These are phyloP conservation scores for Psilocybe tampanensis DNA, from an alignment of 768 basidiomycete genomes.

Conservation along the genomic window DNA sequence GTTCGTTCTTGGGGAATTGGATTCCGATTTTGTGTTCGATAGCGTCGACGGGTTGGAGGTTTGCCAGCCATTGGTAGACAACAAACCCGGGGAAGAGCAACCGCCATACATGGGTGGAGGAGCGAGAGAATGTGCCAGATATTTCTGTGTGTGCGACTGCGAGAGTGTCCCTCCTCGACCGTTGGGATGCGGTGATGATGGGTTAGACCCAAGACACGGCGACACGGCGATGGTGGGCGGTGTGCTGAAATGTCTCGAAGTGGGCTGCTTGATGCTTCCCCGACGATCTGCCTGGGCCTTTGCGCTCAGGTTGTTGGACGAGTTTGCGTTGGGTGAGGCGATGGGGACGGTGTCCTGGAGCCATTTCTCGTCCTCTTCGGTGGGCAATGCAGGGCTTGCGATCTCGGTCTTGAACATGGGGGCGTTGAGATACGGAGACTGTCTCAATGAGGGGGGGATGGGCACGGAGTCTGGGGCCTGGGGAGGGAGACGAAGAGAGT, in stretches of 20 bases:
- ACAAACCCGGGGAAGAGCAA: background rate
- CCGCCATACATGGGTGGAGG: constrained; percentile 20
- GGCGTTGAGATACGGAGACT: constrained; percentile 56
- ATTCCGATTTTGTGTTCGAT: constrained; percentile 19
- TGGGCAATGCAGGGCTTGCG: constrained; percentile 38
- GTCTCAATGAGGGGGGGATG: constrained; percentile 58
- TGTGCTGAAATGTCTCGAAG: constrained; percentile 2
- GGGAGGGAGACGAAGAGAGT: constrained; percentile 38
- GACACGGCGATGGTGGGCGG: background rate
- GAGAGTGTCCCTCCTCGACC: background rate
- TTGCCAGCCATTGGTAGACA: background rate
- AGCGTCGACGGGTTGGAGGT: constrained; percentile 10
- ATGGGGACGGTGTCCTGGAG: constrained; percentile 64
- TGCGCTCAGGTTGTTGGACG: constrained; percentile 1
- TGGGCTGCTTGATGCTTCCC: constrained; percentile 13
- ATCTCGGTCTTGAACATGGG: constrained; percentile 48
- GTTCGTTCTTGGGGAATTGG: constrained; percentile 8
- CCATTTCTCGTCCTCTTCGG: constrained; percentile 60
- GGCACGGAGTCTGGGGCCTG: constrained; percentile 40
- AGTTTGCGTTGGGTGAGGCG: constrained; percentile 15
- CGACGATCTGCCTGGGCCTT: constrained; percentile 16
- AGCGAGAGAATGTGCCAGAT: constrained; percentile 18
- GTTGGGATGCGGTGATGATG: background rate
- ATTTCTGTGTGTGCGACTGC: background rate
- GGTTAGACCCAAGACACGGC: background rate